phyloP scores from a whole-genome alignment of 768 basidiomycete genomes.

The Leucocoprinus birnbaumii region DNA sequence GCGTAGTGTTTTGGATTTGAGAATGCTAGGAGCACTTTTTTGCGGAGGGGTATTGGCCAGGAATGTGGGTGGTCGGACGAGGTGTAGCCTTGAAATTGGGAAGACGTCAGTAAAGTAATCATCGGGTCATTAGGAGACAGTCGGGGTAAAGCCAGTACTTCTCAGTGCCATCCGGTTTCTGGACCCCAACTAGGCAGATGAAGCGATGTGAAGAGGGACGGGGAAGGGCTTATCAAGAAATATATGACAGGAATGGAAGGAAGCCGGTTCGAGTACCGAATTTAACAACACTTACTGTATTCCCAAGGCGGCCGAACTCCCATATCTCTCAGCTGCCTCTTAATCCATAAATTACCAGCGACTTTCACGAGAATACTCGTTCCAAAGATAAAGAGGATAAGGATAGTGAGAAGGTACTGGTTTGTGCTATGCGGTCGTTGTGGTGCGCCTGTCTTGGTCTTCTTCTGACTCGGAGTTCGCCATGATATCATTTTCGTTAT shows the following conservation, averaged over 20 bases:
- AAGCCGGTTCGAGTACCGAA: no score
- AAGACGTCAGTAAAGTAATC: no score
- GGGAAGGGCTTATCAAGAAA: not conserved
- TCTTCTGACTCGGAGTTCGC: no score
- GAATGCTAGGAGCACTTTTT: conserved; percentile 28
- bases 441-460: no score
- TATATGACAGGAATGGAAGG: no score
- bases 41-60: conserved; percentile 28
- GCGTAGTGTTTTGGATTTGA: conserved; percentile 28
- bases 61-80: conserved; percentile 29
- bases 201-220: not conserved
- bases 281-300: conserved; percentile 1
- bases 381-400: conserved; percentile 4
- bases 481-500: no score
- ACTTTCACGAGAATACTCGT: conserved; percentile 2
- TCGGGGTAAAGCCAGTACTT: no score
- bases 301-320: not conserved
- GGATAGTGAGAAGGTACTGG: not conserved
- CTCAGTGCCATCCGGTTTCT: no score
- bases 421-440: no score
- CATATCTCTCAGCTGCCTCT: not conserved
- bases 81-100: conserved; percentile 20
- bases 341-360: conserved; percentile 7
- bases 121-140: no score
- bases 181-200: no score